phyloP scores from a whole-genome alignment of 2,329 filamentous ascomycete species.

The Stachybotrys chartarum region DNA sequence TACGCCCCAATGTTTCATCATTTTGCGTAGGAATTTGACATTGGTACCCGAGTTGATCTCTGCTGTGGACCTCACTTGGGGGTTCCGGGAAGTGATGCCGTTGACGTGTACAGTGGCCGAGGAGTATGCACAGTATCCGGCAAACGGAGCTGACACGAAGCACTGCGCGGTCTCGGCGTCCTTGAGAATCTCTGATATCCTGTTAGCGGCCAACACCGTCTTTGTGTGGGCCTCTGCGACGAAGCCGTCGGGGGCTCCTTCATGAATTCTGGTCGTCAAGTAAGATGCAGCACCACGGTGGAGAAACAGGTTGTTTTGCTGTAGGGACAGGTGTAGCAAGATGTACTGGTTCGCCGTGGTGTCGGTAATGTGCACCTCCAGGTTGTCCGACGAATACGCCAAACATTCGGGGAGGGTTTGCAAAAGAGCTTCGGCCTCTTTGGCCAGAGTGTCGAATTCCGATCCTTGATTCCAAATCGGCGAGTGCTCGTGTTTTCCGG shows the following conservation, averaged over 20 bases:
- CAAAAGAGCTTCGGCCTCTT: constrained; percentile 64
- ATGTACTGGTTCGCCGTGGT: constrained; percentile 86
- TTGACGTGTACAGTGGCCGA: constrained; percentile 93
- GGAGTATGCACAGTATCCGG: constrained; percentile 89
- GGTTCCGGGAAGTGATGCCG: constrained; percentile 81
- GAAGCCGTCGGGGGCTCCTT: constrained; percentile 71
- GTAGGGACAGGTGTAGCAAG: constrained; percentile 82
- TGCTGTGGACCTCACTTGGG: constrained; percentile 64
- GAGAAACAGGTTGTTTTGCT: constrained; percentile 86
- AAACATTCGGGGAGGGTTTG: constrained; percentile 62
- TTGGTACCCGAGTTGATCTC: constrained; percentile 83
- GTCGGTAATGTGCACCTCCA: constrained; percentile 77
- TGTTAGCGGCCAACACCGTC: constrained; percentile 76
- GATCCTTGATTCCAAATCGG: constrained; percentile 82
- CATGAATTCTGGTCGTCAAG: constrained; percentile 50
- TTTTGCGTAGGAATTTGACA: constrained; percentile 82
- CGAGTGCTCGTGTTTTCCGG: constrained; percentile 67
- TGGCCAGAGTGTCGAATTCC: constrained; percentile 62
- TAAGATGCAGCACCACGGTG: constrained; percentile 78
- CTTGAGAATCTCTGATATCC: constrained; percentile 76
- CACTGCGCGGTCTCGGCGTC: constrained; percentile 63
- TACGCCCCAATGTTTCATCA: constrained; percentile 98
- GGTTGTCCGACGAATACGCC: constrained; percentile 72
- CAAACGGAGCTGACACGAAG: constrained; percentile 82
- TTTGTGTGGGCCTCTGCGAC: constrained; percentile 66